Evolutionary conservation across 345 rosid genomes (phyloP), one percentile per base, ranked within the genome.

Genomic region (Turritis glabra): DNA sequence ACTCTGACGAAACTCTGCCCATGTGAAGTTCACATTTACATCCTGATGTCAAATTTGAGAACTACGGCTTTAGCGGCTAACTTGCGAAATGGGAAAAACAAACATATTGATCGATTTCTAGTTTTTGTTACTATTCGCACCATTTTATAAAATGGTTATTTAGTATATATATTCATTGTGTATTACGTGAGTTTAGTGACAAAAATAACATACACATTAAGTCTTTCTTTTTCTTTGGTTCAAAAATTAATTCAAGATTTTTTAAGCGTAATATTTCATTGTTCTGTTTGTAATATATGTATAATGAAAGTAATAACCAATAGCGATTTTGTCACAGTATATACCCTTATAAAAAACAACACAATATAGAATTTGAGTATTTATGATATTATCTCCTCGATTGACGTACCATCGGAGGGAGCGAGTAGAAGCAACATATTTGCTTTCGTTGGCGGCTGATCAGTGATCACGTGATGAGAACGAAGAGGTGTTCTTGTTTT

Each of bases 401-500:
- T 18, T 12, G 13, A n/a, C 18, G 72, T 25, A 53, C 35, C 53
- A 18, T 8, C 10, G 19, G 3, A 43, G 21, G 63, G 18, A 13
- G 33, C 0, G 22, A 56, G 43, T n/a, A 41, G 54, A 56, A 43
- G 37, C 1, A 29, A 30, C 44, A 43, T 8, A 26, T 43, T 69
- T 69, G 74, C 44, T 56, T 27, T 19, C 32, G 55, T 19, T 29
- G 64, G 74, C 64, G 55, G 74, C 74, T 30, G 22, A 29, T 44
- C 50, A 44, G 46, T 15, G 48, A n/a, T 69, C 73, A 55, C 74
- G 65, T 69, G 74, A 69, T 69, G 44, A 30, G 6, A 29, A 41
- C 14, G 44, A 69, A 17, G 74, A 56, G 22, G 8, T 57, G 63
- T 41, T n/a, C 54, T 41, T 70, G 46, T 58, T 58, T 9, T 33